These are phyloP conservation scores for Raddia distichophylla DNA, from an alignment of 176 grass and related monocot species.

Conservation along the genomic window DNA sequence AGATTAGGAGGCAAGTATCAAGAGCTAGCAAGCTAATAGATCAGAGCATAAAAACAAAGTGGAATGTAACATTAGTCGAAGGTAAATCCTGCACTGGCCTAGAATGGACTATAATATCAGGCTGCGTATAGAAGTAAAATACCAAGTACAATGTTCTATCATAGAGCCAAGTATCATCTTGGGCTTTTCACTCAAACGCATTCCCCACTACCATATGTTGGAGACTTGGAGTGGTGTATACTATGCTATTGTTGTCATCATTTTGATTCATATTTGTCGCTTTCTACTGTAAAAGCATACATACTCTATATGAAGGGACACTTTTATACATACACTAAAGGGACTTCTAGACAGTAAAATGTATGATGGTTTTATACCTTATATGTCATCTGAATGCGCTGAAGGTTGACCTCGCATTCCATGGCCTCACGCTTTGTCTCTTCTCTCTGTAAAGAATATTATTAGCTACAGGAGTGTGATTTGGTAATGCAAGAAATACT, in stretches of 20 bases:
- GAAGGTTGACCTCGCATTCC: constrained; percentile 84
- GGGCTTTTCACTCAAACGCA: constrained; percentile 12
- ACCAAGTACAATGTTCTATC: background rate
- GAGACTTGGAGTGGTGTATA: background rate
- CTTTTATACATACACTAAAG: too few relatives aligned
- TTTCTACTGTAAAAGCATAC: background rate
- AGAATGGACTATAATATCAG: constrained; percentile 25
- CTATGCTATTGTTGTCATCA: background rate
- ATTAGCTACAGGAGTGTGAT: constrained; percentile 21
- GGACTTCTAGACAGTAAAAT: constrained; percentile 21
- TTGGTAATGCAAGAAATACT: constrained; percentile 18
- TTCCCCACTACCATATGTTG: constrained; percentile 16
- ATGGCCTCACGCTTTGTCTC: constrained; percentile 86
- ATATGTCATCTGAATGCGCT: constrained; percentile 87
- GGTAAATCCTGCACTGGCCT: background rate
- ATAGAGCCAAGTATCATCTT: constrained; percentile 21
- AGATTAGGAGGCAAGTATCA: constrained; percentile 34
- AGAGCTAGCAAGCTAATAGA: constrained; percentile 12
- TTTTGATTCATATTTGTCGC: background rate
- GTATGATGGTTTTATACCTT: constrained; percentile 53
- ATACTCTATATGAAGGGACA: background rate
- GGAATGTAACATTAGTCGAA: constrained; percentile 20
- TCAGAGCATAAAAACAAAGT: constrained; percentile 19
- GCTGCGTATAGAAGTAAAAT: constrained; percentile 9
- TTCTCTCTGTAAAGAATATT: constrained; percentile 72